These are phyloP conservation scores for Thielaviopsis populi DNA, from an alignment of 2,329 filamentous ascomycete genomes.

Conservation along the genomic window DNA sequence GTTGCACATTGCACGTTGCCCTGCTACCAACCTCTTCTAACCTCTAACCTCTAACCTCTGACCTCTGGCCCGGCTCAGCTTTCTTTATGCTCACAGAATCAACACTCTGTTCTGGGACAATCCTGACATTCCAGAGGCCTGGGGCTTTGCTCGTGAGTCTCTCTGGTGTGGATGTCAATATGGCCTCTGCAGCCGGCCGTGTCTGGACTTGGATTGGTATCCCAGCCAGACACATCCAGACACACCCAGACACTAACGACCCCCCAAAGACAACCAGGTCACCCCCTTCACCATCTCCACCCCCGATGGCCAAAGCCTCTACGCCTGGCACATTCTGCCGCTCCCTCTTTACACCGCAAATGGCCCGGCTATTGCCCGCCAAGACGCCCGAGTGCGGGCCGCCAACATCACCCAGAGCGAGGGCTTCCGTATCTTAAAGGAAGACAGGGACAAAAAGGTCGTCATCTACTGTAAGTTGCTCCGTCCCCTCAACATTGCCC, in stretches of 20 bases:
- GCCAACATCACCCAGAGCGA: slow-evolving; percentile 40
- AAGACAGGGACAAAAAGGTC: slow-evolving; percentile 46
- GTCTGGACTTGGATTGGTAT: too few species aligned
- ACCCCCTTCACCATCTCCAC: slow-evolving; percentile 69
- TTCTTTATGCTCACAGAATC: slow-evolving; percentile 70
- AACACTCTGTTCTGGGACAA: slow-evolving; percentile 59
- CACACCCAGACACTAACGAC: slow-evolving; percentile 11
- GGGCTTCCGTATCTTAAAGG: slow-evolving; percentile 45
- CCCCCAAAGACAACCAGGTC: slow-evolving; percentile 58
- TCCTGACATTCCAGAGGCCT: slow-evolving; percentile 60
- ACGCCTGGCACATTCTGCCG: slow-evolving; percentile 84
- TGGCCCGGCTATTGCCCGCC: slow-evolving; percentile 43
- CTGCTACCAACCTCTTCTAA: slow-evolving; percentile 16
- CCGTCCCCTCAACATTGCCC: too few species aligned
- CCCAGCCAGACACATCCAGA: background rate
- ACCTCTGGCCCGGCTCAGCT: slow-evolving; percentile 54
- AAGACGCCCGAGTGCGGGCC: slow-evolving; percentile 33
- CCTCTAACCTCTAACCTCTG: too few species aligned
- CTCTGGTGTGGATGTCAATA: background rate
- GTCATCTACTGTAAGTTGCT: slow-evolving; percentile 37
- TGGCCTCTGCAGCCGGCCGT: too few species aligned
- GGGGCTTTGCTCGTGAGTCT: slow-evolving; percentile 64
- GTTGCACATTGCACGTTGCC: too few species aligned
- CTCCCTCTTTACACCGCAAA: slow-evolving; percentile 60
- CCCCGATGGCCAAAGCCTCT: slow-evolving; percentile 60